phyloP scores from a whole-genome alignment of 2,329 filamentous ascomycete genomes.

The Fusarium drepaniforme region DNA sequence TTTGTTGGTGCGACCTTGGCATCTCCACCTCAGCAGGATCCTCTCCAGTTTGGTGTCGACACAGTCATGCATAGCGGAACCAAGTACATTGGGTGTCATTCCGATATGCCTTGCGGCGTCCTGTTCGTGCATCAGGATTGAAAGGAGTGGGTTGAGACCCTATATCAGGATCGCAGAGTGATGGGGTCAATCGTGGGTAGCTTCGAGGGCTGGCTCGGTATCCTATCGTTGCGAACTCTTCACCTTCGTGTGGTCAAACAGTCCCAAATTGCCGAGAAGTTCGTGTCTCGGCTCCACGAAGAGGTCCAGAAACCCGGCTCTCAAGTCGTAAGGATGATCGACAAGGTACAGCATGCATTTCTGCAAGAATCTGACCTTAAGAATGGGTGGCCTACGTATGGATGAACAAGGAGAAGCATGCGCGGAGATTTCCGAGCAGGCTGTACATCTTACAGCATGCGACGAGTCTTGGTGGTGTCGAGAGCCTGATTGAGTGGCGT shows the following conservation, averaged over 20 bases:
- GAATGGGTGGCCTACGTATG: not conserved
- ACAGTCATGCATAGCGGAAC: conserved; percentile 90
- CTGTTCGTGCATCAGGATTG: conserved; percentile 70
- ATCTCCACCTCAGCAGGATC: conserved; percentile 87
- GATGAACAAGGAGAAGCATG: not conserved
- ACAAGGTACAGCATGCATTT: not conserved
- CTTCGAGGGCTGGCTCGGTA: conserved; percentile 88
- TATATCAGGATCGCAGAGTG: conserved; percentile 77
- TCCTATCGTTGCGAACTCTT: not conserved
- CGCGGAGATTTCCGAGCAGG: not conserved
- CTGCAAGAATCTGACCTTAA: not conserved
- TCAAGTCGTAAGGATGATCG: not conserved
- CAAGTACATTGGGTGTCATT: conserved; percentile 95
- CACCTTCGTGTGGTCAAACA: not conserved
- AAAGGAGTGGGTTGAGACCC: conserved; percentile 66
- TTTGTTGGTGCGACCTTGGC: conserved; percentile 91
- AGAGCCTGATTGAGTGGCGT: not conserved
- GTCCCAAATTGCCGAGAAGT: not conserved
- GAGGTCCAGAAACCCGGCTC: not conserved
- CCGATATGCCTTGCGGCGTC: conserved; percentile 89
- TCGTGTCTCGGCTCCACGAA: not conserved
- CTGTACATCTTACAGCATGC: not conserved
- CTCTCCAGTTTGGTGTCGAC: conserved; percentile 84
- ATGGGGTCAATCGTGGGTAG: conserved; percentile 87
- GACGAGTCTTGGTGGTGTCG: not conserved